Evolutionary conservation across 371 early-diverging fungal genomes (phyloP).

Genomic region (Mycotypha africana): DNA sequence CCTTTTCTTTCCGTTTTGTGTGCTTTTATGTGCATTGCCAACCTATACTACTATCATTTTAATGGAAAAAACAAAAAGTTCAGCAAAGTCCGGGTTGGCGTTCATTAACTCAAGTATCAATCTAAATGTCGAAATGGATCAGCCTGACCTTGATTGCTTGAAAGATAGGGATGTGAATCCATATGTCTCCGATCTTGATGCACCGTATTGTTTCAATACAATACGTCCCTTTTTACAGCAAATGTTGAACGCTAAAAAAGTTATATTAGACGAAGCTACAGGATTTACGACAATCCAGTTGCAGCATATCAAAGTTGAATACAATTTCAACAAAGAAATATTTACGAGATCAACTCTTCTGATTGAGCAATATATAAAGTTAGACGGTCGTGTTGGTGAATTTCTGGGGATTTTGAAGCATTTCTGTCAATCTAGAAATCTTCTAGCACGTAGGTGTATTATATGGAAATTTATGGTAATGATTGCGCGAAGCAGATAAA

Average conservation of each 20-base stretch:
- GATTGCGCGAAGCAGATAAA: too few relatives aligned
- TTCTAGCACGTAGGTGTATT: too few relatives aligned
- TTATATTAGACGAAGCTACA: background rate
- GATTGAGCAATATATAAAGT: constrained; percentile 1
- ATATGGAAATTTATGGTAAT: too few relatives aligned
- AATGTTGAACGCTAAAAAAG: background rate
- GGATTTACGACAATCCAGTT: background rate
- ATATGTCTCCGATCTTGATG: background rate
- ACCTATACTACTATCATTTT: too few relatives aligned
- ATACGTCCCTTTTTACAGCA: background rate
- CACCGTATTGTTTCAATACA: background rate
- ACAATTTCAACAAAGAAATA: constrained; percentile 5
- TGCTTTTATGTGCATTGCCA: too few relatives aligned
- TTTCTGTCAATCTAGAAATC: background rate
- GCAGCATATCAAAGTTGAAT: background rate
- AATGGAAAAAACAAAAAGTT: background rate
- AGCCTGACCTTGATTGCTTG: constrained; percentile 5
- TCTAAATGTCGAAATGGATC: constrained; percentile 3
- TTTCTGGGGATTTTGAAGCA: background rate
- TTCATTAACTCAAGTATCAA: background rate
- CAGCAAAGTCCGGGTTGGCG: background rate
- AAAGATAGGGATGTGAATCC: background rate
- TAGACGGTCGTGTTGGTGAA: constrained; percentile 2
- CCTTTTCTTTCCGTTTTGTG: too few relatives aligned
- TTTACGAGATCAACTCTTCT: background rate